Conservation (phyloP, 148 eudicot genomes). For the Vaccinium vitisidaea region DNA sequence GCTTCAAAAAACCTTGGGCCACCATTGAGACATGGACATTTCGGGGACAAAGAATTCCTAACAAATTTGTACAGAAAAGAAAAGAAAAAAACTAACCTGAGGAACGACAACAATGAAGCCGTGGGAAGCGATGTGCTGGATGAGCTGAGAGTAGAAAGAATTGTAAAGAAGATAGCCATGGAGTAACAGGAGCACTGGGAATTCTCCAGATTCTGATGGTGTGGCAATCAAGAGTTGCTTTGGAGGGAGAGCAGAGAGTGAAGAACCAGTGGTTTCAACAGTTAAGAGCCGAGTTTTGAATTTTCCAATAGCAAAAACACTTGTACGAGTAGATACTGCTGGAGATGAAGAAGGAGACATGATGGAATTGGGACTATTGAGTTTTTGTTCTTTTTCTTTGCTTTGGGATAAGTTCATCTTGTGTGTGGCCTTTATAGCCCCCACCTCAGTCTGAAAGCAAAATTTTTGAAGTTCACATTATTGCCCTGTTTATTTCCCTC, state of each 20-base stretch:
- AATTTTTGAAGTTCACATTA: not conserved
- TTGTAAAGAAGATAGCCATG: constrained; percentile 71
- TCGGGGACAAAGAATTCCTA: too few relatives aligned
- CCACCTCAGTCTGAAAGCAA: not conserved
- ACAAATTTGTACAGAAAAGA: too few relatives aligned
- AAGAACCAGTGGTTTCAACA: constrained; percentile 24
- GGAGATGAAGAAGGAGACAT: constrained; percentile 32
- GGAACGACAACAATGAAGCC: constrained; percentile 83
- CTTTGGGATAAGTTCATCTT: constrained; percentile 15
- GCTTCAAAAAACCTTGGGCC: too few relatives aligned
- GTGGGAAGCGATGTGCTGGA: constrained; percentile 72
- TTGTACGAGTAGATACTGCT: not conserved
- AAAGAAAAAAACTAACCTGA: constrained; percentile 39
- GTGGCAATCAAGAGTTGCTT: constrained; percentile 49
- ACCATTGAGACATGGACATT: too few relatives aligned
- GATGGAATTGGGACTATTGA: not conserved
- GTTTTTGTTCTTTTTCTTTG: not conserved
- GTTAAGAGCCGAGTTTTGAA: constrained; percentile 30
- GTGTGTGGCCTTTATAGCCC: constrained; percentile 18
- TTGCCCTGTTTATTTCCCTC: not conserved
- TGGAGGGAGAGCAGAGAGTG: constrained; percentile 26
- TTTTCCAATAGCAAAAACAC: constrained; percentile 44
- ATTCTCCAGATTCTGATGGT: constrained; percentile 43
- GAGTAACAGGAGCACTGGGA: constrained; percentile 52
- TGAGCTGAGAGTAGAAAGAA: constrained; percentile 67